These are phyloP conservation scores for Candida sp. DNA, from an alignment of 1,139 yeast species.

Conservation along the genomic window DNA sequence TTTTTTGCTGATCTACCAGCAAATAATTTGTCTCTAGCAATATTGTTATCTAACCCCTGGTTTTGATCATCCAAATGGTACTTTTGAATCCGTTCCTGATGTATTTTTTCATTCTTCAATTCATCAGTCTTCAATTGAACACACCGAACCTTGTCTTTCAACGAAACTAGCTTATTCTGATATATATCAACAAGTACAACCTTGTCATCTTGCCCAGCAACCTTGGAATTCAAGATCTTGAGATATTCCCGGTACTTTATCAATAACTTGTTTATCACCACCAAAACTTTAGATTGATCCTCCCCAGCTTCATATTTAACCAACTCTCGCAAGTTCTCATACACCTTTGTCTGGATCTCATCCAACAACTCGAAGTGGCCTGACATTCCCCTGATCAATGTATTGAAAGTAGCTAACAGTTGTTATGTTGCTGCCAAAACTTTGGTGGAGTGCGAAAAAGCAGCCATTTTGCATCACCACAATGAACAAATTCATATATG, in stretches of 20 bases:
- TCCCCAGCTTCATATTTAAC: neutral
- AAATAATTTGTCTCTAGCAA: slow-evolving; percentile 13
- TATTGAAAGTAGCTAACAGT: no score
- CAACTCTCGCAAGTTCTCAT: slow-evolving; percentile 1
- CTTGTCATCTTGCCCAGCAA: slow-evolving; percentile 6
- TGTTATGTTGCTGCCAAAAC: neutral
- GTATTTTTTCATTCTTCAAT: slow-evolving; percentile 22
- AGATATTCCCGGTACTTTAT: slow-evolving; percentile 17
- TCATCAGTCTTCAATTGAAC: slow-evolving; percentile 22
- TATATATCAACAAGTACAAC: slow-evolving; percentile 13
- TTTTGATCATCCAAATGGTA: slow-evolving; percentile 8
- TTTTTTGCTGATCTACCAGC: slow-evolving; percentile 15
- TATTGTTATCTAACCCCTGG: slow-evolving; percentile 2
- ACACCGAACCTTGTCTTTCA: slow-evolving; percentile 21
- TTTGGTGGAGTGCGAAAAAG: neutral
- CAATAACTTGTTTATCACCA: slow-evolving; percentile 6
- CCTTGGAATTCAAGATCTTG: slow-evolving; percentile 12
- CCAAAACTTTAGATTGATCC: neutral
- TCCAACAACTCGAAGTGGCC: slow-evolving; percentile 1
- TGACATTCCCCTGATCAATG: no score
- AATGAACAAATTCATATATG: neutral
- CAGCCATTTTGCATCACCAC: neutral
- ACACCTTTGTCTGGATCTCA: neutral
- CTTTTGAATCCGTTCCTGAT: slow-evolving; percentile 23
- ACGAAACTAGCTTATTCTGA: slow-evolving; percentile 16